Evolutionary conservation across 352 stramenopile species (phyloP), one percentile per base, ranked within the genome.

Genomic region (Pythium rishiriense): DNA sequence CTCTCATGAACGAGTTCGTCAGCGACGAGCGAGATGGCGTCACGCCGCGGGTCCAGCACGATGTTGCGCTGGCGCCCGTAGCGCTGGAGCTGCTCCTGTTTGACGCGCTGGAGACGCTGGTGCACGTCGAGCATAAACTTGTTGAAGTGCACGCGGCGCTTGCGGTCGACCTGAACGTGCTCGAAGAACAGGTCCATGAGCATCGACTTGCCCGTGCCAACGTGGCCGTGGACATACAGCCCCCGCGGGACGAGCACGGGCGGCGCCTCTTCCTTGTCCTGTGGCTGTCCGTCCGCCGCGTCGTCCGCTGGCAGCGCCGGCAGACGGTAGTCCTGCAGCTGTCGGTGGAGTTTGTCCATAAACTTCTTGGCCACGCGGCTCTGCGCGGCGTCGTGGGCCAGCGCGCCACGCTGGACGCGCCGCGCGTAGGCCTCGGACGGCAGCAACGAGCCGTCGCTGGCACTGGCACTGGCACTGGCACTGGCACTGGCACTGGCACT

Each of bases 91-190:
- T 98, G 82, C 64, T 84, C 59, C 72, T 94, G 80, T 79, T 98
- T 98, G 33, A 97, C 73, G 29, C 69, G 37, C 66, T 98, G 91
- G 37, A 99, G 87, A 6, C 90, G 83, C 59, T 80, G 66, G 67
- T 99, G 97, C 17, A 99, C 90, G 21, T 98, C 88, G 28, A 98
- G 72, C 83, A 99, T 97, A 78, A 99, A 99, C 55, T 93, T 85
- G 76, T 99, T 97, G 68, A 99, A 99, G 72, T 99, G 97, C 58
- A 98, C 88, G 42, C 96, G 82, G 35, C 85, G 86, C 62, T 98
- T 98, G 66, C 79, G 87, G 39, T 77, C 48, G 25, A 85, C 71
- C 0, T 61, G 59, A 21, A 85, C 69, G 35, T 77, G 60, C 19
- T 84, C 64, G 67, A 91, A 98, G 68, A 99, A 98, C 17, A 98